Base-by-base conservation (phyloP, 495 filamentous ascomycete genomes). In the Neurospora hispaniola region DNA sequence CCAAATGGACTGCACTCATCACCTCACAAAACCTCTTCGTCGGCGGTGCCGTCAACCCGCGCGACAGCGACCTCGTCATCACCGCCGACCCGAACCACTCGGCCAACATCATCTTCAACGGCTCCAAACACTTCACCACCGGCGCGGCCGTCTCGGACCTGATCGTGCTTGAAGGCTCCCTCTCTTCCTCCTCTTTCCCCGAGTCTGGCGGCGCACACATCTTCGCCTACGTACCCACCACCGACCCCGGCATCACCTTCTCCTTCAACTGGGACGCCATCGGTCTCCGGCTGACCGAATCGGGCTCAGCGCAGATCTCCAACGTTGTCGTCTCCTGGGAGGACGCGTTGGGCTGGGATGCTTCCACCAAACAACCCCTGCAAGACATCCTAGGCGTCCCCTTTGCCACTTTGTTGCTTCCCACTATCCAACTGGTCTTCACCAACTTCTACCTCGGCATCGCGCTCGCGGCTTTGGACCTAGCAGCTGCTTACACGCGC, bases 361-460 rank as follows among this genome's bases (percentile, higher is more conserved):
- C 77, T 0, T 70, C 72, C 82, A 81, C 38, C 85, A 86, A 76
- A 10, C 18, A 10, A 20, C 43, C 18, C 43, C 8, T 83, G 18
- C 80, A 83, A 3, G 81, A 82, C 38, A 72, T 85, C 2, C 76
- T 89, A 66, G 74, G 79, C 27, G 84, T 86, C 74, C 82, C 83
- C 4, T 90, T 84, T 71, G 83, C 84, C 5, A 84, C 80, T 43
- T 74, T 90, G 23, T 78, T 89, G 11, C 83, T 90, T 0, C 88
- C 88, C 20, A 88, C 86, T 14, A 88, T 90, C 74, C 88, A 89
- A 74, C 84, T 90, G 1, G 86, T 89, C 72, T 90, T 90, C 79
- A 82, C 81, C 73, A 89, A 89, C 75, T 89, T 90, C 78, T 89
- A 90, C 77, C 81, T 89, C 18, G 88, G 88, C 43, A 89, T 90